Evolutionary conservation across 306 rosid species (phyloP).

Genomic region (Quercus parvula): DNA sequence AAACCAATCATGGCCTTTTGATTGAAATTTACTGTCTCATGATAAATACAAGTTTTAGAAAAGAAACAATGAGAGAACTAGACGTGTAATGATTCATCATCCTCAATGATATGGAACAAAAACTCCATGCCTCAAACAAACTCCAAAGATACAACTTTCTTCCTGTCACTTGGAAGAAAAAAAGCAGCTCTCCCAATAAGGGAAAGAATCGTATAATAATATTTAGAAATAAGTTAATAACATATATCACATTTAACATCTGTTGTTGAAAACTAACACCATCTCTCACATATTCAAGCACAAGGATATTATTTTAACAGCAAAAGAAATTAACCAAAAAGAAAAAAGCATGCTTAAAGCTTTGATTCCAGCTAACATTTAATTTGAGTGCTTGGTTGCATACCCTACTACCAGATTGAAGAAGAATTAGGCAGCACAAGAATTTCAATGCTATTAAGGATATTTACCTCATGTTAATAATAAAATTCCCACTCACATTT

Average conservation of each 20-base stretch:
- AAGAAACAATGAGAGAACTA: not conserved
- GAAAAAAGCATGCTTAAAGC: not conserved
- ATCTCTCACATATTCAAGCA: no score
- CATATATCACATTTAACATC: not conserved
- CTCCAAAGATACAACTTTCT: not conserved
- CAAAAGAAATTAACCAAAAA: not conserved
- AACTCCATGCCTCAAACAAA: not conserved
- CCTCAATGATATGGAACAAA: not conserved
- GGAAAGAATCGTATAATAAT: not conserved
- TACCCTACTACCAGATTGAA: not conserved
- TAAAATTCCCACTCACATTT: not conserved
- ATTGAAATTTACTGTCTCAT: not conserved
- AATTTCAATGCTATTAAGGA: no score
- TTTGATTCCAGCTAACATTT: not conserved
- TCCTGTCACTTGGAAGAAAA: not conserved
- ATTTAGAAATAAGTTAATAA: not conserved
- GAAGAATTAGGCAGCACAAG: not conserved
- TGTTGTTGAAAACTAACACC: not conserved
- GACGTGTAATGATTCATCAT: not conserved
- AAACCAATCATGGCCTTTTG: no score
- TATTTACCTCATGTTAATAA: not conserved
- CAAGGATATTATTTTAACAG: no score
- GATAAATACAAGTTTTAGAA: not conserved
- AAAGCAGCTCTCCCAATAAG: not conserved
- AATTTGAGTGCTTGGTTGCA: not conserved